Evolutionary conservation across 495 filamentous ascomycete species (phyloP).

Genomic region (Annulohypoxylon moriforme): DNA sequence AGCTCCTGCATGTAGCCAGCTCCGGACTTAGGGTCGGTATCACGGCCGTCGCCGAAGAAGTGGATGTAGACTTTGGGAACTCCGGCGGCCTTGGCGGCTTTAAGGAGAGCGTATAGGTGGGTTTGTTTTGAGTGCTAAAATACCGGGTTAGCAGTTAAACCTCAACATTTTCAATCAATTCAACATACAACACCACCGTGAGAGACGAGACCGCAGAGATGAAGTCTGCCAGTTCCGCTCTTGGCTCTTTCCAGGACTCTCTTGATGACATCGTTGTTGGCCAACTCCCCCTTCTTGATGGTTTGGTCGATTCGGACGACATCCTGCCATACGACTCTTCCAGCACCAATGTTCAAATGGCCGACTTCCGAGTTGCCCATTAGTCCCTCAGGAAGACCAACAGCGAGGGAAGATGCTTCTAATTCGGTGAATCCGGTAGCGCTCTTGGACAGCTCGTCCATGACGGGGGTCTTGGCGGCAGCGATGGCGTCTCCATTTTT

Average conservation of each 20-base stretch:
- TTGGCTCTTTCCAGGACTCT: constrained; percentile 84
- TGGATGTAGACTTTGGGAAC: constrained; percentile 95
- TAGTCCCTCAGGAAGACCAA: constrained; percentile 93
- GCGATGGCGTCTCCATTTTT: constrained; percentile 93
- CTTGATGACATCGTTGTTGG: constrained; percentile 80
- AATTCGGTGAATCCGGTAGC: constrained; percentile 85
- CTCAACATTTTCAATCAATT: not conserved
- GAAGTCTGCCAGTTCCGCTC: constrained; percentile 88
- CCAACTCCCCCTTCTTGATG: constrained; percentile 87
- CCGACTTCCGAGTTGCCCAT: constrained; percentile 99
- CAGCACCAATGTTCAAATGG: constrained; percentile 97
- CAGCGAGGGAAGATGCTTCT: constrained; percentile 94
- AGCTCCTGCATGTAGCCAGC: constrained; percentile 87
- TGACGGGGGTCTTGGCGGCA: constrained; percentile 88
- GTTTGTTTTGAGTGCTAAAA: constrained; percentile 87
- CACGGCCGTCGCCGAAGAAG: constrained; percentile 98
- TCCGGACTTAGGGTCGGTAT: constrained; percentile 95
- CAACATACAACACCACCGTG: constrained; percentile 86
- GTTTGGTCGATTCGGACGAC: constrained; percentile 97
- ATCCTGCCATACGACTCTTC: constrained; percentile 98
- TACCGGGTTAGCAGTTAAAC: constrained; percentile 25
- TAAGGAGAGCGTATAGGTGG: constrained; percentile 86
- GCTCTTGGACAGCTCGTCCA: constrained; percentile 83
- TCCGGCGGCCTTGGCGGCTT: constrained; percentile 86
- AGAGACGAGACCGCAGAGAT: constrained; percentile 88